These are phyloP conservation scores for Linderniella brevidens DNA, from an alignment of 257 asterid species.

Conservation along the genomic window DNA sequence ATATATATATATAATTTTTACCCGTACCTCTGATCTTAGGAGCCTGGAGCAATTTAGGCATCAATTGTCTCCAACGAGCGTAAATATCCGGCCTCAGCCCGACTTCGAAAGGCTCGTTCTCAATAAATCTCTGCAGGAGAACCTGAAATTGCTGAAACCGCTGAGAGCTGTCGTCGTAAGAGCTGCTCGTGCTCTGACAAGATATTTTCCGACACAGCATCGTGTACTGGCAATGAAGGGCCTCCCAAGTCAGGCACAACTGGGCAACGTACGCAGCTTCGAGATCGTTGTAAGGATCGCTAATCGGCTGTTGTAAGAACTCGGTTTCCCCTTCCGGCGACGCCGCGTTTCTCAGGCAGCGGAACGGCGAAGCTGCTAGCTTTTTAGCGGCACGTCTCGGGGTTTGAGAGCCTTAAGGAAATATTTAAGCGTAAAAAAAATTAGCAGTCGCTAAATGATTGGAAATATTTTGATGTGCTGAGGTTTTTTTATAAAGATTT, in stretches of 20 bases:
- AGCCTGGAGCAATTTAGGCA: constrained; percentile 80
- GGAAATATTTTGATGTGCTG: too few species aligned
- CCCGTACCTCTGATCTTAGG: constrained; percentile 72
- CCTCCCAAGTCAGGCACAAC: constrained; percentile 91
- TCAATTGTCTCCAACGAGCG: constrained; percentile 48
- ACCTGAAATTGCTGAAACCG: constrained; percentile 88
- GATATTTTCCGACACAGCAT: constrained; percentile 64
- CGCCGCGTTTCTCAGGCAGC: constrained; percentile 57
- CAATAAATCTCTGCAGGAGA: constrained; percentile 74
- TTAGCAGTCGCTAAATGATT: too few species aligned
- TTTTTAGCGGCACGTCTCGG: constrained; percentile 61
- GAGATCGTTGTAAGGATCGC: constrained; percentile 48
- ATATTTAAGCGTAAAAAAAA: constrained; percentile 1
- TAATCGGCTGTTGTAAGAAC: constrained; percentile 36
- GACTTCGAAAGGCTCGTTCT: constrained; percentile 80
- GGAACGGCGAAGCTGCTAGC: constrained; percentile 63
- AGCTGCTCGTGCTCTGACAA: constrained; percentile 23
- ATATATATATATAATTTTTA: too few species aligned
- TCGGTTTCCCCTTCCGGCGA: constrained; percentile 62
- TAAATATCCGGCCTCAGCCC: constrained; percentile 72
- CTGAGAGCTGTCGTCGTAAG: constrained; percentile 79
- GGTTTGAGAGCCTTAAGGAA: constrained; percentile 36
- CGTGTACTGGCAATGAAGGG: constrained; percentile 79
- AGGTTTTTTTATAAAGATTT: too few species aligned
- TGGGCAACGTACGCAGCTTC: constrained; percentile 86